These are phyloP conservation scores for Auriscalpium vulgare DNA, from an alignment of 768 basidiomycete genomes.

Conservation along the genomic window DNA sequence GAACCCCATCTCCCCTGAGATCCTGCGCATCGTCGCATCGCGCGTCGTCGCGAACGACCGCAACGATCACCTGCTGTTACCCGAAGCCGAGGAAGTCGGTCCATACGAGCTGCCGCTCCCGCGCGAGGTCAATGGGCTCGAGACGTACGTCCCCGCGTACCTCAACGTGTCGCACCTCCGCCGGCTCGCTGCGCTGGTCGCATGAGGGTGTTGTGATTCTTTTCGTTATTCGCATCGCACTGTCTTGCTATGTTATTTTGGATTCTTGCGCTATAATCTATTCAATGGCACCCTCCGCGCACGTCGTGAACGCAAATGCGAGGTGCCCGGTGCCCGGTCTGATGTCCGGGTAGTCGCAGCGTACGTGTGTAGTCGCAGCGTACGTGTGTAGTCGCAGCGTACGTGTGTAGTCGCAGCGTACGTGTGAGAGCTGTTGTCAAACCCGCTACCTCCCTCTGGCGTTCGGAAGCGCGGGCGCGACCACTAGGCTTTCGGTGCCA, in stretches of 20 bases:
- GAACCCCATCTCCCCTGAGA: slow-evolving; percentile 97
- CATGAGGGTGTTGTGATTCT: slow-evolving; percentile 31
- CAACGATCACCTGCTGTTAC: slow-evolving; percentile 93
- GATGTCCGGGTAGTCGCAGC: too few relatives aligned
- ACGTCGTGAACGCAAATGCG: too few relatives aligned
- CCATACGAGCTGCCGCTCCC: slow-evolving; percentile 91
- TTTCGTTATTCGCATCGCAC: background rate
- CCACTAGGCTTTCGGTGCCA: too few relatives aligned
- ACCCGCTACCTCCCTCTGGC: too few relatives aligned
- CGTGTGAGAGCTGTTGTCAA: too few relatives aligned
- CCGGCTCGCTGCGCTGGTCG: slow-evolving; percentile 79
- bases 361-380: too few relatives aligned
- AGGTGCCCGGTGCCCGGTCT: too few relatives aligned
- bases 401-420: too few relatives aligned
- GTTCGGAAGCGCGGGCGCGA: too few relatives aligned
- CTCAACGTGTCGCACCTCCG: slow-evolving; percentile 85
- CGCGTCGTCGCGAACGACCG: slow-evolving; percentile 94
- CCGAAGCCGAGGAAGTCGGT: slow-evolving; percentile 95
- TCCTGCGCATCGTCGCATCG: slow-evolving; percentile 91
- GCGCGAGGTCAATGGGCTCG: slow-evolving; percentile 89
- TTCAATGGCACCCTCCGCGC: background rate
- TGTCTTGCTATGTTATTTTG: background rate
- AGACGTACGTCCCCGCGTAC: slow-evolving; percentile 93
- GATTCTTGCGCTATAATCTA: background rate
- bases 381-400: too few relatives aligned